These are phyloP conservation scores for Phytophthora parvispora DNA, from an alignment of 352 stramenopile species.

Conservation along the genomic window DNA sequence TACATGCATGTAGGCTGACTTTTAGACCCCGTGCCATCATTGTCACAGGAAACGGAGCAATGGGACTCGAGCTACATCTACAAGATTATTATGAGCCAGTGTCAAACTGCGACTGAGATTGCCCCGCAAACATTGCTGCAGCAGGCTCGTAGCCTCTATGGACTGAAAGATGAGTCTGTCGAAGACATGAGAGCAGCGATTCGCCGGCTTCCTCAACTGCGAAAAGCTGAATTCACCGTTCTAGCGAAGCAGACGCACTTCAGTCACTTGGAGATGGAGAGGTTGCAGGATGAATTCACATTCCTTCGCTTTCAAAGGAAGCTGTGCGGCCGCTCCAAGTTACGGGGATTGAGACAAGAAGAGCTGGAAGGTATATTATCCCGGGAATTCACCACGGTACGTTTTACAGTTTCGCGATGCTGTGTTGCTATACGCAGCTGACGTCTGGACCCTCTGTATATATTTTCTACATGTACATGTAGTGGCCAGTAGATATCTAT, in stretches of 20 bases:
- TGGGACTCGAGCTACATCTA: slow-evolving; percentile 82
- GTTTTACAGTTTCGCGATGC: neutral
- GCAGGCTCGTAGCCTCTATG: slow-evolving; percentile 55
- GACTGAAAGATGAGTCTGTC: slow-evolving; percentile 65
- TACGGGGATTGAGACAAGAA: slow-evolving; percentile 62
- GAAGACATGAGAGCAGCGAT: slow-evolving; percentile 68
- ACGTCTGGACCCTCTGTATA: too few relatives aligned
- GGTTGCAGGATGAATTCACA: slow-evolving; percentile 74
- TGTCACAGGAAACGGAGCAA: slow-evolving; percentile 51
- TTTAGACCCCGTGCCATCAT: neutral
- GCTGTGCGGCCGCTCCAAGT: slow-evolving; percentile 44
- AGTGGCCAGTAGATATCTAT: slow-evolving; percentile 61
- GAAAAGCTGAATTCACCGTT: slow-evolving; percentile 62
- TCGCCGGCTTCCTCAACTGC: slow-evolving; percentile 55
- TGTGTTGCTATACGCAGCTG: too few relatives aligned
- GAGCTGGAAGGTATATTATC: slow-evolving; percentile 65
- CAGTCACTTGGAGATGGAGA: slow-evolving; percentile 55
- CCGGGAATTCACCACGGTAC: slow-evolving; percentile 58
- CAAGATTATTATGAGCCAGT: slow-evolving; percentile 66
- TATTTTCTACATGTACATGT: slow-evolving; percentile 1
- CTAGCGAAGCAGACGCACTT: slow-evolving; percentile 66
- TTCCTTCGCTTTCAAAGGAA: slow-evolving; percentile 68
- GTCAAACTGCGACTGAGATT: slow-evolving; percentile 37
- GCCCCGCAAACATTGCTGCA: slow-evolving; percentile 41
- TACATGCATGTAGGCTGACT: neutral